Conservation (phyloP, 495 filamentous ascomycete species). For the Margaritispora aquatica region DNA sequence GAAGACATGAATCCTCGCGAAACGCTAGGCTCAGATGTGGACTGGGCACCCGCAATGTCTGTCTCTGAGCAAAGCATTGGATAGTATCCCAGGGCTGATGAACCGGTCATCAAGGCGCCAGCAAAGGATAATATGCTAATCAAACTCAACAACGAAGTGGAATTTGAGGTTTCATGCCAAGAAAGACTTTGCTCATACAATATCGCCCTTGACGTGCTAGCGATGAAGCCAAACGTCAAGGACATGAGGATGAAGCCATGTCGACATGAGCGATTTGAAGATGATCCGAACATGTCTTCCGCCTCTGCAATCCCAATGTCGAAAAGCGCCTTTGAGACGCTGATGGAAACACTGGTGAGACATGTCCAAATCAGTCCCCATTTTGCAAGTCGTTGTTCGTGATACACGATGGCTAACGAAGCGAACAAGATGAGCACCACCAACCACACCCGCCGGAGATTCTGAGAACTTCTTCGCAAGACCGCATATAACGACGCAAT, state of each 20-base stretch:
- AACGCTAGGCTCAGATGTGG: background rate
- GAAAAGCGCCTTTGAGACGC: slow-evolving; percentile 8
- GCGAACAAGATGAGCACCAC: background rate
- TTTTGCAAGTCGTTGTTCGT: slow-evolving; percentile 15
- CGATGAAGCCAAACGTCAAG: slow-evolving; percentile 21
- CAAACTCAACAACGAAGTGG: background rate
- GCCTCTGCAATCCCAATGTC: background rate
- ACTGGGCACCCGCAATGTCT: background rate
- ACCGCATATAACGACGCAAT: slow-evolving; percentile 5
- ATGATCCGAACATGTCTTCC: slow-evolving; percentile 14
- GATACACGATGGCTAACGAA: slow-evolving; percentile 8
- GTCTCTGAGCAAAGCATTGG: slow-evolving; percentile 2
- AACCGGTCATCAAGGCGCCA: slow-evolving; percentile 2
- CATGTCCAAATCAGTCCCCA: slow-evolving; percentile 11
- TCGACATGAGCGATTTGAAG: slow-evolving; percentile 11
- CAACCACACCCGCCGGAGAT: background rate
- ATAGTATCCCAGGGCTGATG: background rate
- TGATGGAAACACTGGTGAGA: slow-evolving; percentile 1
- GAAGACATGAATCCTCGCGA: background rate
- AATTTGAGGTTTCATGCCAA: background rate
- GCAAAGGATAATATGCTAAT: background rate
- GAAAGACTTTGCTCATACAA: background rate
- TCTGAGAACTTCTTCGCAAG: slow-evolving; percentile 4
- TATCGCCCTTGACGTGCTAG: background rate
- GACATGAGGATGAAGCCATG: slow-evolving; percentile 23